Base-by-base conservation (phyloP, 768 basidiomycete species). In the Gautieria morchelliformis region DNA sequence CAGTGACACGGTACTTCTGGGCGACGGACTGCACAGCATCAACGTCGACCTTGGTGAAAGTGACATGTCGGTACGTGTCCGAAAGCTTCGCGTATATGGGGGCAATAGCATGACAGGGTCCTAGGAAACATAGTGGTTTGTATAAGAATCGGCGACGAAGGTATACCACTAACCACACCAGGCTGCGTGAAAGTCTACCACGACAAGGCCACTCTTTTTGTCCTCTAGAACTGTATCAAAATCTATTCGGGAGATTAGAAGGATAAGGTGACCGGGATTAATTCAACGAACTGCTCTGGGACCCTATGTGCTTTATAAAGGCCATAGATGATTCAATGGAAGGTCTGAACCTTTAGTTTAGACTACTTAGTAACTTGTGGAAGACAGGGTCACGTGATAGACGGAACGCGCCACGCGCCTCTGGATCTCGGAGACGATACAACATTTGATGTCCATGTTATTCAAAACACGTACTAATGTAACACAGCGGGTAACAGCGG, bases 11-110 rank as follows among this genome's bases (percentile, higher is more conserved):
- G 44, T 61, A 61, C 44, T 42, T 52, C 24, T 61, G 50, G 30
- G 58, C 60, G n/a, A 59, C 47, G 57, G 55, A 46, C 5, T 74
- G 58, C 39, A 39, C 6, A 32, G n/a, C n/a, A 44, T 58, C 58
- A n/a, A 58, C 52, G 37, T 58, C 51, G 14, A 58, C 58, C 35
- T 58, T 54, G 19, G 37, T 11, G 52, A 58, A 58, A 5, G 58
- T 47, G 10, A 53, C 58, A 44, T 54, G 52, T 41, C 51, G 49
- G 40, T 52, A 58, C 15, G 19, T 53, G 14, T 53, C 30, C 8
- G 51, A 52, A 22, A 58, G 49, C 39, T 22, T 52, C 11, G 20
- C 14, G 42, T 53, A 41, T 7, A 44, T n/a, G 9, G 58, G 58
- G 12, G 58, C 15, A 46, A 58, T 53, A 15, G 40, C 37, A 44